These are phyloP conservation scores for Pseudocercospora crystallina DNA, from an alignment of 2,329 filamentous ascomycete species.

Conservation along the genomic window DNA sequence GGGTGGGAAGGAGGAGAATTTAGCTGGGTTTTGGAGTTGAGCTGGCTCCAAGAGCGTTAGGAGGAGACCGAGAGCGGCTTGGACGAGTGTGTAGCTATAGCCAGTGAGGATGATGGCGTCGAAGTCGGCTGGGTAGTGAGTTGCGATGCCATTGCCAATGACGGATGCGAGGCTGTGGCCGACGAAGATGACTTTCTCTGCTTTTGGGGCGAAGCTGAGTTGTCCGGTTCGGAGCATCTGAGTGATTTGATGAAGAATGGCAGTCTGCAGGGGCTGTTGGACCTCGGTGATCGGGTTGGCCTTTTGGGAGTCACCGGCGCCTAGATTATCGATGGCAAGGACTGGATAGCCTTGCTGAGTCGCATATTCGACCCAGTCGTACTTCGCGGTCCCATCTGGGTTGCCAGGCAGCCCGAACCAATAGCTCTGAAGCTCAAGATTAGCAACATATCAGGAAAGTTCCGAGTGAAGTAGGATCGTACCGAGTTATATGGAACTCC, in stretches of 20 bases:
- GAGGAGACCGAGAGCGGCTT: conserved; percentile 16
- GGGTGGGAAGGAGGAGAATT: conserved; percentile 15
- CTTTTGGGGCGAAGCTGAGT: conserved; percentile 11
- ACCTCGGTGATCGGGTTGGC: conserved; percentile 19
- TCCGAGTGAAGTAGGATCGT: background rate
- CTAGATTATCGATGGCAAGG: conserved; percentile 23
- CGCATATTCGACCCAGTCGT: conserved; percentile 19
- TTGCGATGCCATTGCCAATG: conserved; percentile 20
- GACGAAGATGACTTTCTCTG: conserved; percentile 18
- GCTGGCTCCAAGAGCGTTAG: conserved; percentile 15
- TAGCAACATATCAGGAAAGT: background rate
- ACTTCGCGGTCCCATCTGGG: conserved; percentile 15
- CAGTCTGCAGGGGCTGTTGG: conserved; percentile 20
- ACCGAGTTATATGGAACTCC: conserved; percentile 20
- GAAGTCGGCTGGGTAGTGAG: conserved; percentile 21
- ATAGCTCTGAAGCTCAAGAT: conserved; percentile 13
- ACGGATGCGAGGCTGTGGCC: conserved; percentile 20
- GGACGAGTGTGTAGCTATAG: conserved; percentile 16
- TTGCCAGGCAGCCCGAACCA: conserved; percentile 22
- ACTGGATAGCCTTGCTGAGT: conserved; percentile 21
- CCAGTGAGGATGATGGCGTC: conserved; percentile 22
- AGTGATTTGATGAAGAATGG: conserved; percentile 17
- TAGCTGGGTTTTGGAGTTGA: conserved; percentile 18
- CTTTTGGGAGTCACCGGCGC: conserved; percentile 18
- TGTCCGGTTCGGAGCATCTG: conserved; percentile 14